A percentile compares a stretch with the other conserved stretches of the same genome.
phyloP scores from a whole-genome alignment of 2,329 filamentous ascomycete genomes.

The Diaporthe humulicola region DNA sequence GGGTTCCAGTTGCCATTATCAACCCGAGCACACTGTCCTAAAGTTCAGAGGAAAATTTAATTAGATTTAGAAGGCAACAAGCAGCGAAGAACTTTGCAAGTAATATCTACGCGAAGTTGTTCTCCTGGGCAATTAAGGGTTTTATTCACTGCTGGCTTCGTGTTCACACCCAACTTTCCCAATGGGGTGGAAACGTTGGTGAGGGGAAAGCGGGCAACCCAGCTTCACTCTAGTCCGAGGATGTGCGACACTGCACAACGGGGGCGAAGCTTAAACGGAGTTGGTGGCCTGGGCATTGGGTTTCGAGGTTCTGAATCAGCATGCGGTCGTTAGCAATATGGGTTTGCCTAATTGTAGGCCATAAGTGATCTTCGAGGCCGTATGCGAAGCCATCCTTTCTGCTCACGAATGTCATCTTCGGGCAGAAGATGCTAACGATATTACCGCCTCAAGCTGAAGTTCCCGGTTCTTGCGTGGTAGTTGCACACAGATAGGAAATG shows the following conservation, averaged over 20 bases:
- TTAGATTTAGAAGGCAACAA: neutral
- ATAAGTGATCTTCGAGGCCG: neutral
- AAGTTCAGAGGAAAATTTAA: neutral
- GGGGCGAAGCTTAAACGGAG: neutral
- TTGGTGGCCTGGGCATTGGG: neutral
- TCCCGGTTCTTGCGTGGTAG: neutral
- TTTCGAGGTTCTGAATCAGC: neutral
- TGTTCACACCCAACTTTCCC: neutral
- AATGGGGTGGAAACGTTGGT: neutral
- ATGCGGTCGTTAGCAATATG: neutral
- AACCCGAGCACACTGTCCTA: neutral
- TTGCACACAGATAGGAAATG: neutral
- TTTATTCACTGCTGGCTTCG: neutral
- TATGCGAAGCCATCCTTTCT: neutral
- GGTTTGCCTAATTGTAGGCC: neutral
- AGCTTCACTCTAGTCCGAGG: neutral
- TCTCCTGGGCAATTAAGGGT: neutral
- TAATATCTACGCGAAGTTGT: neutral
- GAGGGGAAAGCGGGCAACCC: constrained; percentile 14
- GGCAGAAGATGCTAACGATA: neutral
- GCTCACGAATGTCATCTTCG: too few relatives aligned
- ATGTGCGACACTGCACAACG: neutral
- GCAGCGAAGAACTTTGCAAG: neutral
- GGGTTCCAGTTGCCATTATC: constrained; percentile 5
- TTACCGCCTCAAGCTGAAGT: neutral